Conservation (phyloP, 1,139 yeast species). For the Zygotorulaspora mrakii region DNA sequence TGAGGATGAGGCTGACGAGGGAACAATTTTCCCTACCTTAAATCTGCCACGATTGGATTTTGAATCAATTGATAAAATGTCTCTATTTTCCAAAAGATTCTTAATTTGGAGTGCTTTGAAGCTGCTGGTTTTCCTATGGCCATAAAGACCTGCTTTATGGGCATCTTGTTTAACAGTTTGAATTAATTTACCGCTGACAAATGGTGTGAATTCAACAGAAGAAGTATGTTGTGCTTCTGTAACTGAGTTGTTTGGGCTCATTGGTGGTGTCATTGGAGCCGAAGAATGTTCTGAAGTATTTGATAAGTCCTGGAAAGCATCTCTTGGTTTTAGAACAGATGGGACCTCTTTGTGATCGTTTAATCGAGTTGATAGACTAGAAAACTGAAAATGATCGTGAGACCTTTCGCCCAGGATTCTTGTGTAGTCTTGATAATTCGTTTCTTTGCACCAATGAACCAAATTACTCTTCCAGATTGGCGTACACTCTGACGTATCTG, state of each 20-base stretch:
- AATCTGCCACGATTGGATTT: constrained; percentile 15
- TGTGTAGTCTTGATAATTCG: constrained; percentile 31
- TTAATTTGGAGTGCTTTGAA: constrained; percentile 37
- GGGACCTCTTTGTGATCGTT: constrained; percentile 18
- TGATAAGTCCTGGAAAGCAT: constrained; percentile 15
- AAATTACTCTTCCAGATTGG: constrained; percentile 34
- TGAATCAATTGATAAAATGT: constrained; percentile 29
- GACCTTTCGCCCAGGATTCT: constrained; percentile 28
- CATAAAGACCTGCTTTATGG: constrained; percentile 13
- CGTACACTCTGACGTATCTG: constrained; percentile 35
- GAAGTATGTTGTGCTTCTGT: constrained; percentile 3
- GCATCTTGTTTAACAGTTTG: constrained; percentile 26
- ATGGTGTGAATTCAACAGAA: constrained; percentile 27
- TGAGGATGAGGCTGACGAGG: constrained; percentile 4
- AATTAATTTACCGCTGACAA: constrained; percentile 34
- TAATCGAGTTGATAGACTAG: too few species aligned
- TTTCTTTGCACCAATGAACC: constrained; percentile 35
- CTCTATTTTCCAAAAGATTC: constrained; percentile 32
- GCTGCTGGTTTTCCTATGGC: constrained; percentile 37
- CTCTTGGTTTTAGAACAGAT: constrained; percentile 27
- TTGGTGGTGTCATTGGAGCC: constrained; percentile 35
- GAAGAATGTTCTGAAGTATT: constrained; percentile 12
- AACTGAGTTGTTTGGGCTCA: too few species aligned
- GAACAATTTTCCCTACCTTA: constrained; percentile 13
- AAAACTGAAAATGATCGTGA: constrained; percentile 15